Evolutionary conservation across 2,329 filamentous ascomycete species (phyloP), one percentile per base, ranked within the genome.

Genomic region (Colletotrichum chrysophilum): DNA sequence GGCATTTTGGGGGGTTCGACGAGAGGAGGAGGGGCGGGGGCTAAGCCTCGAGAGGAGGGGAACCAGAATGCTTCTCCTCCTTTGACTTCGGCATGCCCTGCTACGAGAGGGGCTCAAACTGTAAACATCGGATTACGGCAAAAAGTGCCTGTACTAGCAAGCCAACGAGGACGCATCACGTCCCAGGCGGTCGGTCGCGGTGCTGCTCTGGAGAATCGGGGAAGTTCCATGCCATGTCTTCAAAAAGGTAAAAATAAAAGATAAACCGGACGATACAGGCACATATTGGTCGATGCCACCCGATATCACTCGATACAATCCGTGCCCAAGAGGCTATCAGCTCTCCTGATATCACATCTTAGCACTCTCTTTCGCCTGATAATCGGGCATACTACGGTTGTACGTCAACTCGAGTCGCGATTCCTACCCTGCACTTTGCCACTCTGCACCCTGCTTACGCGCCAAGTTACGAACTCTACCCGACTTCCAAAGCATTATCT

Each of bases 71-170:
- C 13, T 28, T 62, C 30, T 61, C 21, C 9, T 56, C 28, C 18
- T 43, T 43, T 43, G 71, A 28, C 52, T 58, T 66, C 52, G 32
- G 55, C 26, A 62, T 48, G 69, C 62, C 52, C 30, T 58, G 48
- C 52, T 43, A 26, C 26, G 61, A 62, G 56, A 28, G 64, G 34
- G 38, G 21, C 24, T 43, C 70, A 75, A 75, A 75, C 68, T 62
- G 60, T 72, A 75, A 75, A 75, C 24, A 62, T 72, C 61, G 69
- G 69, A 67, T 58, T 56, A 38, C 32, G 43, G 64, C 55, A 48
- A 32, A 68, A 24, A 38, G 32, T 10, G 43, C 43, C 43, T 52
- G 43, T 13, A 13, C n/a, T 21, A 32, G 18, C n/a, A 26, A 24
- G 26, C 24, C 30, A 14, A 62, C 36, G 36, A 70, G 26, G 60